These are phyloP conservation scores for Coleophoma crateriformis DNA, from an alignment of 2,329 filamentous ascomycete genomes.

Conservation along the genomic window DNA sequence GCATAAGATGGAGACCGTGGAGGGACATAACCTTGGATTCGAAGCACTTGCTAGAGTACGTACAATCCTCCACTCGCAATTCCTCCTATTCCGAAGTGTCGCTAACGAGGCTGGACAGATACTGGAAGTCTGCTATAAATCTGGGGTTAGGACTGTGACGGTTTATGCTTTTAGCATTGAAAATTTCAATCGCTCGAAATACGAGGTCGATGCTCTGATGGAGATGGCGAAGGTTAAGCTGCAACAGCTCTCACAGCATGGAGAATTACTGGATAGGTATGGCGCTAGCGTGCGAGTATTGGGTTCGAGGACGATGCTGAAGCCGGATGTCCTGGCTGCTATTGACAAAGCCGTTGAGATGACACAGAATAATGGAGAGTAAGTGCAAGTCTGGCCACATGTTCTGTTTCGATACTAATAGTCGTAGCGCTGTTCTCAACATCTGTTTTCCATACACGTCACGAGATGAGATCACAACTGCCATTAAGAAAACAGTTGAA, in stretches of 20 bases:
- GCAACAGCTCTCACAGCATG: constrained; percentile 85
- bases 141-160: constrained; percentile 91
- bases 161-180: constrained; percentile 99
- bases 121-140: constrained; percentile 97
- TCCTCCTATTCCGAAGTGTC: too few species aligned
- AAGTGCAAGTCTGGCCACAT: constrained; percentile 15
- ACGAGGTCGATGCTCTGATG: constrained; percentile 96
- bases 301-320: constrained; percentile 78
- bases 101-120: constrained; percentile 46
- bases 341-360: constrained; percentile 81
- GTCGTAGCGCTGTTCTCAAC: constrained; percentile 63
- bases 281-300: constrained; percentile 82
- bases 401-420: too few species aligned
- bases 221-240: constrained; percentile 95
- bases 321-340: constrained; percentile 80
- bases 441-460: constrained; percentile 98
- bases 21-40: constrained; percentile 93
- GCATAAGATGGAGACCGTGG: constrained; percentile 91
- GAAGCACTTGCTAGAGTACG: constrained; percentile 76
- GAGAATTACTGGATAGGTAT: constrained; percentile 87
- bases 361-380: constrained; percentile 84
- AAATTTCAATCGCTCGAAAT: constrained; percentile 95
- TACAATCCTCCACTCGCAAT: too few species aligned
- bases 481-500: constrained; percentile 80
- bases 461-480: constrained; percentile 87